Evolutionary conservation across 306 rosid genomes (phyloP), one percentile per base, ranked within the genome.

Genomic region (Acacia acuminata): DNA sequence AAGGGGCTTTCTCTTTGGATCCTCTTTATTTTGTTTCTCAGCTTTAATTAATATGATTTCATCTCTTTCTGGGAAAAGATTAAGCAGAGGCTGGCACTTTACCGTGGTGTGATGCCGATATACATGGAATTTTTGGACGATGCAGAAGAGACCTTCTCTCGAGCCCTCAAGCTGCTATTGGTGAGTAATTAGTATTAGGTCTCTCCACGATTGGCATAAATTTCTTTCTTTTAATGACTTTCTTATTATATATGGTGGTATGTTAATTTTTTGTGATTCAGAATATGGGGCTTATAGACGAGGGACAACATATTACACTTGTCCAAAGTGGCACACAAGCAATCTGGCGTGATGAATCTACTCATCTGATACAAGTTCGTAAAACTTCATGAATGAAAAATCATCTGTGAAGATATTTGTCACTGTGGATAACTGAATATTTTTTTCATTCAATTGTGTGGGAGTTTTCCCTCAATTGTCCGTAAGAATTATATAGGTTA

Each of bases 241-340:
- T 38, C 42, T 38, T 38, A 61, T 85, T 64, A 36, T 68, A 43
- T 75, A 48, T 42, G 22, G 27, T 79, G 72, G 44, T 38, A 79
- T 19, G 20, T 73, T 70, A 55, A 36, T 81, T 68, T 63, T 63
- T 72, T 30, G 32, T 81, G 67, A 67, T 86, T 83, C 85, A 96
- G 99, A 90, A 72, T 45, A 82, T 91, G 76, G 94, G 91, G 68
- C 92, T 82, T 72, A 73, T 93, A 82, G 84, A 85, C 22, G 90
- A 88, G 84, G 98, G 91, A 58, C 90, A 92, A 67, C 71, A 79
- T 84, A 94, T 94, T 48, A 93, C 98, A 13, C 92, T 96, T 65
- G 99, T 96, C 71, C 99, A 93, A 90, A 96, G 99, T 78, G 99
- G 96, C 42, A 94, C 92, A 43, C 96, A 91, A 82, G 93, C 97